A percentile compares a stretch with the other conserved stretches of the same genome.
Conservation (phyloP, 441 rosid species). For the Croton laevigatus region DNA sequence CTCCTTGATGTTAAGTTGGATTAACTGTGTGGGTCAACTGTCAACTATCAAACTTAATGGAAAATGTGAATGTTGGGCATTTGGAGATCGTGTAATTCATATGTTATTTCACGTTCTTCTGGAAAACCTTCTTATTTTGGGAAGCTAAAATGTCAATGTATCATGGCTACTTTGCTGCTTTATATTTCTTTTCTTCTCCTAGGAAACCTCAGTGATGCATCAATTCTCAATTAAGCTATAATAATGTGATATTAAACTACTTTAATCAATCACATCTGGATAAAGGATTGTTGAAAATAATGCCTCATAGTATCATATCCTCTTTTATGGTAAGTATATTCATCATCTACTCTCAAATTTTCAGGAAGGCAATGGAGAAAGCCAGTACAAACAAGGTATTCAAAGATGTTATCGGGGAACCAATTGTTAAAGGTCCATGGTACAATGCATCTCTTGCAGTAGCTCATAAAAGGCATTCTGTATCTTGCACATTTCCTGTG, state of each 20-base stretch:
- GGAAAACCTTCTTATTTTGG: not conserved
- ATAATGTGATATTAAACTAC: not conserved
- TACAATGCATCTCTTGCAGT: slow-evolving; percentile 93
- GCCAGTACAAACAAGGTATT: slow-evolving; percentile 59
- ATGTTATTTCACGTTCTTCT: not conserved
- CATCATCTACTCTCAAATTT: slow-evolving; percentile 15
- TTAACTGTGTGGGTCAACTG: not conserved
- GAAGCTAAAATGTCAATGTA: not conserved
- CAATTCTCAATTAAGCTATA: not conserved
- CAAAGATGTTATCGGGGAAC: slow-evolving; percentile 84
- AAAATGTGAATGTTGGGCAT: slow-evolving; percentile 2
- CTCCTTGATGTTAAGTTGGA: not conserved
- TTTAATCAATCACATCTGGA: not conserved
- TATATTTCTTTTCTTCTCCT: not conserved
- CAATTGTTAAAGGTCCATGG: slow-evolving; percentile 93
- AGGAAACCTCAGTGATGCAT: not conserved
- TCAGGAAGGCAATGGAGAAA: slow-evolving; percentile 88
- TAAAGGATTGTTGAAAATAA: not conserved
- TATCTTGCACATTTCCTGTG: slow-evolving; percentile 92
- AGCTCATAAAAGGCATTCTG: slow-evolving; percentile 80
- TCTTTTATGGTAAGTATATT: not conserved
- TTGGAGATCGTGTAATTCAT: not conserved
- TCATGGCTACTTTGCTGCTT: not conserved
- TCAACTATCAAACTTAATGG: not conserved
- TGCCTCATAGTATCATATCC: not conserved